Evolutionary conservation across 2,329 filamentous ascomycete species (phyloP), one percentile per base, ranked within the genome.

Genomic region (Talaromyces sp.): DNA sequence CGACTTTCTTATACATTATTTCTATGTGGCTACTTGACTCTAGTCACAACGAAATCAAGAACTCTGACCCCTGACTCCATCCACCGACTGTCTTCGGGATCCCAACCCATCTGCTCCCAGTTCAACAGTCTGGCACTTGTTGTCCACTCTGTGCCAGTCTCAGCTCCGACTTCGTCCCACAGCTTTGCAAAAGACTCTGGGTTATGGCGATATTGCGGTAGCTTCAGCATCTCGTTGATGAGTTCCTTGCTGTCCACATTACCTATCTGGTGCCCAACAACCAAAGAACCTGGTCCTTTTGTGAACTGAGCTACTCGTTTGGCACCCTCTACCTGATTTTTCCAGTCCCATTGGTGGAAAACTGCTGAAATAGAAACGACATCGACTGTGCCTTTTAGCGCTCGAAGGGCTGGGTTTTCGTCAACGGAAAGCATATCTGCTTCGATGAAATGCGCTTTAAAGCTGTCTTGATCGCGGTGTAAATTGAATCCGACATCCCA

Each of bases 401-500:
- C 40, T 56, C 40, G 52, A 1, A 61, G 6, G 30, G 44, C 23
- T 27, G 54, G 16, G 12, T 6, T 2, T 42, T 57, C 59, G 23
- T 34, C 47, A 47, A n/a, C 44, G 23, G n/a, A 42, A 6, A 78
- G 56, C 0, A 83, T 63, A 78, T 79, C 68, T 67, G 77, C 84
- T 3, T 77, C 68, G 33, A 87, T 72, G 64, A 87, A 85, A 1
- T 75, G 76, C 1, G 78, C 77, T 23, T 75, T 74, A 5, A 86
- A 72, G 36, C 61, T 76, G n/a, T 74, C 68, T 30, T 79, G 78
- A 64, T 89, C 88, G 53, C 81, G 79, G 73, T 89, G 90, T 23
- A 90, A 77, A 59, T 88, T 84, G 70, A 87, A 86, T 31, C 85
- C 85, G n/a, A 84, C 71, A 10, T 84, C 78, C 58, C 86, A 77